These are phyloP conservation scores for Hirschfeldia incana DNA, from an alignment of 345 rosid genomes.

Conservation along the genomic window DNA sequence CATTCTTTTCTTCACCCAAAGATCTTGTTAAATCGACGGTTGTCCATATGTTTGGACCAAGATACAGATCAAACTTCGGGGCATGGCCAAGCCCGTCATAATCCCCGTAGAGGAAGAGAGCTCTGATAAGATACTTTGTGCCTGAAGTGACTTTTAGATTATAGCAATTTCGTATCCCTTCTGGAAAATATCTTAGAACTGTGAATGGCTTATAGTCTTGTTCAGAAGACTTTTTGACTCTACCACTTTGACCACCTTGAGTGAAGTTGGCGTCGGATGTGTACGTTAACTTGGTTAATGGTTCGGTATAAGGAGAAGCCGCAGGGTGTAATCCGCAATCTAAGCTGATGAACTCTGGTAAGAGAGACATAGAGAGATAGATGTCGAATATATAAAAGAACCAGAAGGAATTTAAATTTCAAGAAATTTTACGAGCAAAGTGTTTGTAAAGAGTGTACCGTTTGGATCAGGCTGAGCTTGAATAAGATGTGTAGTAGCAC, in stretches of 20 bases:
- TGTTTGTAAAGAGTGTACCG: constrained; percentile 11
- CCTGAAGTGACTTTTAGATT: constrained; percentile 13
- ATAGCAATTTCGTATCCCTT: constrained; percentile 49
- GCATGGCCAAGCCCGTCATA: constrained; percentile 37
- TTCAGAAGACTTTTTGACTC: constrained; percentile 10
- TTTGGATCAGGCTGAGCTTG: constrained; percentile 37
- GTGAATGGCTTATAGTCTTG: constrained; percentile 7
- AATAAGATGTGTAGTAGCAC: neutral
- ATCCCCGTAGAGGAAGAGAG: constrained; percentile 48
- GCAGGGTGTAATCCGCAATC: constrained; percentile 44
- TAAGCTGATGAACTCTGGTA: constrained; percentile 3
- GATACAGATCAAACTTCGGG: constrained; percentile 43
- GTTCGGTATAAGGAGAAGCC: constrained; percentile 31
- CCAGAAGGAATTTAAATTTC: neutral
- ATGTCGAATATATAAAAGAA: neutral
- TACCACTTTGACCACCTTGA: constrained; percentile 35
- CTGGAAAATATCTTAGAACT: constrained; percentile 42
- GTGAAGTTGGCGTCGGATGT: constrained; percentile 41
- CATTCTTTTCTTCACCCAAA: neutral
- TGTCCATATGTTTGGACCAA: constrained; percentile 48
- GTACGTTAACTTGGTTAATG: constrained; percentile 26
- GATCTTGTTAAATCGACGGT: constrained; percentile 19
- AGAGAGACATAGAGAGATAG: too few relatives aligned
- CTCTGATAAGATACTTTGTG: constrained; percentile 41
- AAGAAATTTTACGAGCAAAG: neutral